phyloP scores from a whole-genome alignment of 2,329 filamentous ascomycete genomes.

The Fusarium heterosporum region DNA sequence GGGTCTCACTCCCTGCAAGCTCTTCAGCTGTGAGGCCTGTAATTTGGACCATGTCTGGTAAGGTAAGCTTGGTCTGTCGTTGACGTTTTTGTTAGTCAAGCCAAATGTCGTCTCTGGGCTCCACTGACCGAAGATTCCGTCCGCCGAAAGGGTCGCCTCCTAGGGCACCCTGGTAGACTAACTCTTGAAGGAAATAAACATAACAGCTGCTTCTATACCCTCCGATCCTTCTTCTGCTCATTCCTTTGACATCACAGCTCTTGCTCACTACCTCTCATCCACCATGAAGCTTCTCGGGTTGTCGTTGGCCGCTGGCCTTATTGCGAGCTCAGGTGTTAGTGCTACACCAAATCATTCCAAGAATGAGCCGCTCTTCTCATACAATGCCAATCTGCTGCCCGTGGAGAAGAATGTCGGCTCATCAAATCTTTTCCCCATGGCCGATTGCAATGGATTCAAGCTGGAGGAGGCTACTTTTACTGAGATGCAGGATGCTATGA shows the following conservation, averaged over 20 bases:
- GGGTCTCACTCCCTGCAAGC: neutral
- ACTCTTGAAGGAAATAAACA: slow-evolving; percentile 14
- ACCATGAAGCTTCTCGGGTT: slow-evolving; percentile 41
- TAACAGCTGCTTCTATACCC: slow-evolving; percentile 18
- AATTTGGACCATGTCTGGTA: neutral
- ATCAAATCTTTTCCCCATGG: slow-evolving; percentile 69
- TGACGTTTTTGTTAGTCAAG: neutral
- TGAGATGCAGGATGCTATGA: slow-evolving; percentile 70
- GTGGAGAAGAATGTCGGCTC: slow-evolving; percentile 53
- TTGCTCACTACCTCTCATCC: neutral
- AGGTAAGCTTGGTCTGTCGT: too few species aligned
- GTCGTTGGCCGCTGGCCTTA: slow-evolving; percentile 41
- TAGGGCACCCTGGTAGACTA: neutral
- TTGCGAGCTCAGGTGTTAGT: slow-evolving; percentile 30
- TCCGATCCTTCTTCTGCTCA: neutral
- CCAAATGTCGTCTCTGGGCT: neutral
- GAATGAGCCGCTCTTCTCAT: slow-evolving; percentile 34
- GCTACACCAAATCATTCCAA: slow-evolving; percentile 15
- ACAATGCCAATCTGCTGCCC: slow-evolving; percentile 51
- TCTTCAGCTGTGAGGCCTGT: neutral
- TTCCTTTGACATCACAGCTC: slow-evolving; percentile 3
- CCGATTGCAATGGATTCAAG: slow-evolving; percentile 66
- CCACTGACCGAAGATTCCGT: neutral
- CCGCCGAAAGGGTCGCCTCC: neutral
- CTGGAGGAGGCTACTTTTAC: slow-evolving; percentile 79